Evolutionary conservation across 2,329 filamentous ascomycete species (phyloP).

Genomic region (Trichophyton simii): DNA sequence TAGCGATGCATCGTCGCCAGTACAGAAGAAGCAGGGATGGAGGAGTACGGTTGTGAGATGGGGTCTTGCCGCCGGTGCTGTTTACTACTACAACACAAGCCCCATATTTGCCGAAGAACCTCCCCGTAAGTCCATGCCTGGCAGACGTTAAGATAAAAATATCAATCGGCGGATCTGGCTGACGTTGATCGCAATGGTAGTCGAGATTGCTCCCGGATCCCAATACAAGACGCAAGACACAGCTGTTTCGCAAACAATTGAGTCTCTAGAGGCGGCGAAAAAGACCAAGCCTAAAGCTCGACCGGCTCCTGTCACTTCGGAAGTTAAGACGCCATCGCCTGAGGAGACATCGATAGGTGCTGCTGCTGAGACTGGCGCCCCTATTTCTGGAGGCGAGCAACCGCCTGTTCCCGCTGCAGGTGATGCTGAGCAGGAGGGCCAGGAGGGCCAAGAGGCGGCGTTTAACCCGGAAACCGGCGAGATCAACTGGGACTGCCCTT

Average conservation of each 20-base stretch:
- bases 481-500: slow-evolving; percentile 99
- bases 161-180: background rate
- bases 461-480: slow-evolving; percentile 98
- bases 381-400: slow-evolving; percentile 7
- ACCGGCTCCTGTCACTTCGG: slow-evolving; percentile 13
- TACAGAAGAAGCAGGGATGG: slow-evolving; percentile 61
- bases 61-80: slow-evolving; percentile 58
- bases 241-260: slow-evolving; percentile 9
- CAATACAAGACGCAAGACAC: background rate
- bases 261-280: slow-evolving; percentile 9
- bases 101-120: slow-evolving; percentile 75
- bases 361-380: slow-evolving; percentile 12
- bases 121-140: slow-evolving; percentile 45
- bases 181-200: background rate
- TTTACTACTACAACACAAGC: slow-evolving; percentile 94
- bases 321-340: slow-evolving; percentile 9
- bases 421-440: slow-evolving; percentile 62
- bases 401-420: slow-evolving; percentile 24
- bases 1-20: slow-evolving; percentile 42
- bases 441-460: slow-evolving; percentile 64
- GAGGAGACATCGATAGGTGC: slow-evolving; percentile 13
- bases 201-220: background rate
- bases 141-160: background rate
- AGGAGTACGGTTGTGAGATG: slow-evolving; percentile 63
- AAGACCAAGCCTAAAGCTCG: slow-evolving; percentile 8